Base-by-base conservation (phyloP, 2,329 filamentous ascomycete species). In the Fusarium sp. region DNA sequence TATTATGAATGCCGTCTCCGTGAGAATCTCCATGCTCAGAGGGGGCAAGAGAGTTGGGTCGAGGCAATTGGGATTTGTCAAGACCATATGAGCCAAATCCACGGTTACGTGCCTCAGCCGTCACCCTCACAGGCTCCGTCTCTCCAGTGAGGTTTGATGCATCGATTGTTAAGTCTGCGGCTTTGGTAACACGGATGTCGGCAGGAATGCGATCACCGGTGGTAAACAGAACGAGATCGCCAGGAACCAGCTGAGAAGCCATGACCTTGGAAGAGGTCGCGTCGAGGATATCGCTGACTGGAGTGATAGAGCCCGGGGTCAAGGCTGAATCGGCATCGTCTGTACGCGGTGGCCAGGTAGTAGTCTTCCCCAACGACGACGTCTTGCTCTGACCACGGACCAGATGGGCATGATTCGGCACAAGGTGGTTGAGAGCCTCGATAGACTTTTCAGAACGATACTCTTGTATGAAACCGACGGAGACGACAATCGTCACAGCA, bases 391-490 rank as follows among this genome's bases (percentile, higher is more conserved):
- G 81, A 38, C 88, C 87, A 70, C 97, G 92, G 68, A 99, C 94
- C n/a, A 98, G 87, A 84, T 99, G 95, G 36, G 97, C 96, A 81
- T 95, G 94, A 81, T 98, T 97, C 34, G 96, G 97, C 1, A 99
- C 96, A 32, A 99, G 86, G 78, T 96, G 94, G 79, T 93, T 98
- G 76, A 99, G 86, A 26, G 96, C 96, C 83, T 99, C 96, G 75
- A 99, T 91, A 6, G 96, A 98, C 83, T 99, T 97, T 81, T 99
- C 96, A 13, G 96, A 98, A 67, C 96, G 89, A 82, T 99, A 99
- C 83, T 99, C 96, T 81, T 99, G 96, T 59, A 98, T 91, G 77
- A 99, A 99, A 5, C 96, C 96, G 47, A 99, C 96, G 0, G 93
- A 93, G 30, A 99, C 95, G 11, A 99, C 96, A 77, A 99, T 99